These are phyloP conservation scores for Sambucus nigra DNA, from an alignment of 129 eudicot species.

Conservation along the genomic window DNA sequence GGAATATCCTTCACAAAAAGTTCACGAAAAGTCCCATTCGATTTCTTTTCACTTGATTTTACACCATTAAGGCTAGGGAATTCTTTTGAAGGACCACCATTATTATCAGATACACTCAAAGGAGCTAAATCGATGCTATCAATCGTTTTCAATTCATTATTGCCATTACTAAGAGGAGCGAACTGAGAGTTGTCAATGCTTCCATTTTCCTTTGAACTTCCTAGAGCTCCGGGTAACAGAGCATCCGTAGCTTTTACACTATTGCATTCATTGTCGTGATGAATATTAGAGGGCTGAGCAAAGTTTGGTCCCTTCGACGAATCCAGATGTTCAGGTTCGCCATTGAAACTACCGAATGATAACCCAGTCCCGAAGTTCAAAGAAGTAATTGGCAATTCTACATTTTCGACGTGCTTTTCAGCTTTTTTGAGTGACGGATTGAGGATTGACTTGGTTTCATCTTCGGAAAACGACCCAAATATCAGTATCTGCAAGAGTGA, in stretches of 20 bases:
- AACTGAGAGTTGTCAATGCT: neutral
- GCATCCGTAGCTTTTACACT: conserved; percentile 5
- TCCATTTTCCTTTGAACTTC: conserved; percentile 47
- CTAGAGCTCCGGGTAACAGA: conserved; percentile 17
- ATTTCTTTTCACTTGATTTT: conserved; percentile 17
- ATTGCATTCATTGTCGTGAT: conserved; percentile 16
- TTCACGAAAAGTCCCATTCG: conserved; percentile 24
- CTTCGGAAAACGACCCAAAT: conserved; percentile 94
- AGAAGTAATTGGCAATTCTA: conserved; percentile 22
- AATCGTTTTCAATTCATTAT: conserved; percentile 13
- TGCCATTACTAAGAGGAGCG: conserved; percentile 22
- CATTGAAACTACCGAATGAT: conserved; percentile 42
- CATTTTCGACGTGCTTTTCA: conserved; percentile 15
- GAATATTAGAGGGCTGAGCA: conserved; percentile 7
- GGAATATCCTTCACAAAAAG: conserved; percentile 15
- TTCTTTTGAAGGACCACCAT: conserved; percentile 6
- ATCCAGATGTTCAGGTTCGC: conserved; percentile 14
- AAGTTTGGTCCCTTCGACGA: conserved; percentile 14
- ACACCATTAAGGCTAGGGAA: neutral
- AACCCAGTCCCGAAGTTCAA: conserved; percentile 20
- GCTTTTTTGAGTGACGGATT: conserved; percentile 24
- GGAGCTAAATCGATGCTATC: conserved; percentile 22
- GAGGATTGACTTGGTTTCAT: conserved; percentile 54
- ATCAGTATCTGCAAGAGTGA: conserved; percentile 41
- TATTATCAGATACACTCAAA: conserved; percentile 12